A percentile compares a stretch with the other conserved stretches of the same genome.
Evolutionary conservation across 495 filamentous ascomycete species (phyloP).

Genomic region (Penicillium ucsense): DNA sequence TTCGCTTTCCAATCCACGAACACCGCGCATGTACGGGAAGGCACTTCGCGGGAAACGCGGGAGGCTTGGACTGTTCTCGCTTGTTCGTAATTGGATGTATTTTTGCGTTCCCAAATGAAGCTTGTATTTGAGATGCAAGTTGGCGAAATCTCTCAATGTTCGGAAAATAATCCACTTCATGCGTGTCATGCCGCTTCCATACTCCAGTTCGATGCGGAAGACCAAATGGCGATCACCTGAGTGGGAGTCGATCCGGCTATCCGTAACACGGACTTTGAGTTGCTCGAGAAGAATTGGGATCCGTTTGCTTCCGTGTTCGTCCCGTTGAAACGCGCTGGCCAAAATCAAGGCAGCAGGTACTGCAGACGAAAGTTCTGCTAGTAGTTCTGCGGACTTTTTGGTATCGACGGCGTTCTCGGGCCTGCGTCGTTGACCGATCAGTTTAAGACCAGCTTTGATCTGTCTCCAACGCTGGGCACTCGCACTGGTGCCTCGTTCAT

Average conservation of each 20-base stretch:
- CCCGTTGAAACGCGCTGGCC: slow-evolving; percentile 93
- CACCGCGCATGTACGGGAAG: slow-evolving; percentile 83
- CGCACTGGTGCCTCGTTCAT: slow-evolving; percentile 58
- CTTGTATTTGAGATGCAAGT: slow-evolving; percentile 89
- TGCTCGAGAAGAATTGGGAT: slow-evolving; percentile 94
- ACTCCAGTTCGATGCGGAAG: slow-evolving; percentile 90
- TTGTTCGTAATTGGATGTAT: slow-evolving; percentile 53
- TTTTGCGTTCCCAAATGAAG: slow-evolving; percentile 71
- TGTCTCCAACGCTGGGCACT: slow-evolving; percentile 80
- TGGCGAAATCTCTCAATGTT: slow-evolving; percentile 79
- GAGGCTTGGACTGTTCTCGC: slow-evolving; percentile 47
- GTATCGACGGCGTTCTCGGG: slow-evolving; percentile 79
- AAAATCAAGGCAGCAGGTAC: slow-evolving; percentile 86
- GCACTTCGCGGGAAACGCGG: slow-evolving; percentile 82
- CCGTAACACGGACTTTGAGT: slow-evolving; percentile 76
- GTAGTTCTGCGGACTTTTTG: slow-evolving; percentile 89
- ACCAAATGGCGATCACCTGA: slow-evolving; percentile 71
- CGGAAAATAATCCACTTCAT: slow-evolving; percentile 97
- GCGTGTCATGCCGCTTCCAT: slow-evolving; percentile 85
- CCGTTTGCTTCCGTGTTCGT: slow-evolving; percentile 89
- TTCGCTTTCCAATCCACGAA: slow-evolving; percentile 66
- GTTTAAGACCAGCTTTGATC: slow-evolving; percentile 73
- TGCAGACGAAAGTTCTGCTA: slow-evolving; percentile 88
- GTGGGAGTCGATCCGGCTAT: slow-evolving; percentile 57
- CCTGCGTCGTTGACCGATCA: slow-evolving; percentile 69